phyloP scores from a whole-genome alignment of 2,329 filamentous ascomycete genomes.

The Tolypocladium sp. region DNA sequence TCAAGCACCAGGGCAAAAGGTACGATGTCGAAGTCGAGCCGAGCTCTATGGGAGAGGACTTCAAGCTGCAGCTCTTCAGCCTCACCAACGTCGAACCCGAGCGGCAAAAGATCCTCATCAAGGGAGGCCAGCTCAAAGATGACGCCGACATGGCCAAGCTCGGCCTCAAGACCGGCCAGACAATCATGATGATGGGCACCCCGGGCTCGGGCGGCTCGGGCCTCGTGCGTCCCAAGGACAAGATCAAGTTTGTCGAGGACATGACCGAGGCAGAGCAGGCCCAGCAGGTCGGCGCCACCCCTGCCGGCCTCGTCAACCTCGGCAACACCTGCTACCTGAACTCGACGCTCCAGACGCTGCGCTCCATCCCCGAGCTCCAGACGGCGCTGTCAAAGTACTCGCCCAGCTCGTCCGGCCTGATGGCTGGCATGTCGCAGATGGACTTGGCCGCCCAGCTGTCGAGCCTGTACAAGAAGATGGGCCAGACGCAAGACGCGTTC shows the following conservation, averaged over 20 bases:
- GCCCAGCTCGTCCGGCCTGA: constrained; percentile 16
- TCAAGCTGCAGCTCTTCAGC: constrained; percentile 94
- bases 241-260: constrained; percentile 86
- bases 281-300: constrained; percentile 71
- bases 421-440: constrained; percentile 40
- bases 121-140: constrained; percentile 91
- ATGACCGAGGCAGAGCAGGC: constrained; percentile 94
- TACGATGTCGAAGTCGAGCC: constrained; percentile 90
- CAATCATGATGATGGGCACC: constrained; percentile 95
- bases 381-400: constrained; percentile 59
- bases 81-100: constrained; percentile 93
- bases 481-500: constrained; percentile 79
- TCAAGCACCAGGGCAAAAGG: constrained; percentile 94
- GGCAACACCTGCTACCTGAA: constrained; percentile 99
- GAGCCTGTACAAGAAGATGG: constrained; percentile 82
- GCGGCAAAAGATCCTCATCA: constrained; percentile 90
- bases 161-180: constrained; percentile 75
- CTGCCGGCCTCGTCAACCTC: constrained; percentile 81
- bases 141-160: constrained; percentile 79
- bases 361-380: constrained; percentile 84
- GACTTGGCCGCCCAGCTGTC: constrained; percentile 73
- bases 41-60: constrained; percentile 74
- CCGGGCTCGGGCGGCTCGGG: constrained; percentile 56
- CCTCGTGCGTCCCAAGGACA: constrained; percentile 66
- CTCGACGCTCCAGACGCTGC: constrained; percentile 86